These are phyloP conservation scores for Fusarium pseudonygamai DNA, from an alignment of 2,329 filamentous ascomycete species.

Conservation along the genomic window DNA sequence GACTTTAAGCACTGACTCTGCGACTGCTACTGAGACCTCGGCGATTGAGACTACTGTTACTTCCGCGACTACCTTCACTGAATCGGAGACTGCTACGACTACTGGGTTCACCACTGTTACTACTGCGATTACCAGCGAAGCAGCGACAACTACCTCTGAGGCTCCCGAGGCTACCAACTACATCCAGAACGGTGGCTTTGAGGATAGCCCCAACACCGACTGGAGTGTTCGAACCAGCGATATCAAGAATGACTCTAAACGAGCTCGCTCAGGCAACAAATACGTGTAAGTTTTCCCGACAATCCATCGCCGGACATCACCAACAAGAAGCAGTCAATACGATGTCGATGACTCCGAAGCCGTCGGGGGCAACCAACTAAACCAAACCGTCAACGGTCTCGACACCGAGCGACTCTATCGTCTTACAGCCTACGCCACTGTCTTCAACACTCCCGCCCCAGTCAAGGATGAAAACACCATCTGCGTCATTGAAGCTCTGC, in stretches of 20 bases:
- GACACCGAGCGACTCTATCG: background rate
- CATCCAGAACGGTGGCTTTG: background rate
- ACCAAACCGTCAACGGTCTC: background rate
- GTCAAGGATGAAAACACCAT: fast-evolving
- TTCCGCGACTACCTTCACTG: background rate
- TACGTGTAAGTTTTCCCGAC: background rate
- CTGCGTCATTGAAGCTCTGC: background rate
- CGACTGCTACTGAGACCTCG: background rate
- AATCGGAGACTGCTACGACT: background rate
- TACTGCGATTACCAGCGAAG: background rate
- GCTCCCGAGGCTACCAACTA: background rate
- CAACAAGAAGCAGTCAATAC: background rate
- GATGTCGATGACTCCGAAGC: background rate
- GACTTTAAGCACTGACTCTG: background rate
- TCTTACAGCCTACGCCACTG: background rate
- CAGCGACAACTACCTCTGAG: background rate
- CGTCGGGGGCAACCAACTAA: background rate
- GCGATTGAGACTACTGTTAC: background rate
- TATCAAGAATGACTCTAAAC: fast-evolving
- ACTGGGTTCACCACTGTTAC: background rate
- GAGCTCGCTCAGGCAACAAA: background rate
- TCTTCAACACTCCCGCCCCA: background rate
- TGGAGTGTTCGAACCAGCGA: background rate
- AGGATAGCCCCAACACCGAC: background rate
- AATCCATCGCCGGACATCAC: fast-evolving